Evolutionary conservation across 768 basidiomycete species (phyloP), one percentile per base, ranked within the genome.

Genomic region (Amyloporia xantha): DNA sequence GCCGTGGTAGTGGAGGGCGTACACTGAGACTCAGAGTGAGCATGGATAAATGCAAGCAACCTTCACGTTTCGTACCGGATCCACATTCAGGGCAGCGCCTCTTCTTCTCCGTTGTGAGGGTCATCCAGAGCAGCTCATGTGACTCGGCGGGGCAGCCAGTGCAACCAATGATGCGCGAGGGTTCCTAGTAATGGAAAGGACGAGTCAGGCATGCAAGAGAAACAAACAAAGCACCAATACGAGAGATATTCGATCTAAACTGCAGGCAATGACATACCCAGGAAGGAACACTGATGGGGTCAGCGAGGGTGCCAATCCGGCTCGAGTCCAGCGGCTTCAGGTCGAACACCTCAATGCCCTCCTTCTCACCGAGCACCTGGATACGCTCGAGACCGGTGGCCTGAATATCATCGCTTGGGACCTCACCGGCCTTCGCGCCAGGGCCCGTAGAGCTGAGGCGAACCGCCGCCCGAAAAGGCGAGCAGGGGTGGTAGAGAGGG

Each of bases 311-410:
- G 56, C 95, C 95, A 65, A 91, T 68, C 60, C 88, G 79, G 68
- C 82, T 85, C 48, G 92, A 71, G 62, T 91, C 85, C 55, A 96
- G 76, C 27, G 92, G 87, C 50, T 80, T 77, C 62, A 84, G 76
- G 66, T 97, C 92, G 71, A 99, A 99, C 44, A 92, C 79, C 38
- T 90, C 84, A 46, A 92, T 70, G 47, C 93, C 94, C 67, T 91
- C 82, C 61, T 92, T 71, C 53, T 91, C 84, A 62, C 87, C 92
- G 46, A 97, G 71, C 42, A 96, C 72, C 70, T 99, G 91, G 63
- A 96, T 81, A 68, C 95, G 91, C 68, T 97, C 94, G 48, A 97
- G 75, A 81, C 95, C 95, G 58, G 95, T 99, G 13, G 94, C 81
- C 70, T 99, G 95, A 55, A 88, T 79, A 55, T 84, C 74, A 69